A percentile compares a stretch with the other conserved stretches of the same genome.
Conservation (phyloP, 2,329 filamentous ascomycete genomes). For the Aspergillus uvarum region DNA sequence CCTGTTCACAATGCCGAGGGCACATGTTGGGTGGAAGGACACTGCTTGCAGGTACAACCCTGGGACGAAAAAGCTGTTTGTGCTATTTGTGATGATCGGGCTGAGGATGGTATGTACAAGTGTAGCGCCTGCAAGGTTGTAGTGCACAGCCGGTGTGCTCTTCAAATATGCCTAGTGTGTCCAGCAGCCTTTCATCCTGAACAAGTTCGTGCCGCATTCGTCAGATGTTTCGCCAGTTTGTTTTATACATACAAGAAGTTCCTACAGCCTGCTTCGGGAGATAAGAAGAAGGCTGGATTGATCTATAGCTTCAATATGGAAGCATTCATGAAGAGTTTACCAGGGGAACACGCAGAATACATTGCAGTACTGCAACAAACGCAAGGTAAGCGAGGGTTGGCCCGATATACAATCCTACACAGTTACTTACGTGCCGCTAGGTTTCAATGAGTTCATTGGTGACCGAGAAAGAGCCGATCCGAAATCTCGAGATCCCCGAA, state of each 20-base stretch:
- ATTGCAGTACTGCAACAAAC: slow-evolving; percentile 64
- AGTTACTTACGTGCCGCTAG: slow-evolving; percentile 31
- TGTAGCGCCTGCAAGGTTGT: slow-evolving; percentile 50
- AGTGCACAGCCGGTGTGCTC: slow-evolving; percentile 60
- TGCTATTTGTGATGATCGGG: slow-evolving; percentile 55
- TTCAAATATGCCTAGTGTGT: slow-evolving; percentile 63
- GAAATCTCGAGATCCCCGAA: slow-evolving; percentile 53
- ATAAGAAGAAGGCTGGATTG: slow-evolving; percentile 63
- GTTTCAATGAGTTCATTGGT: slow-evolving; percentile 64
- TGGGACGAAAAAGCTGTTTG: slow-evolving; percentile 47
- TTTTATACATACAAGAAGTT: slow-evolving; percentile 69
- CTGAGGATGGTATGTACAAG: slow-evolving; percentile 57
- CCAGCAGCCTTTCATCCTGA: slow-evolving; percentile 66
- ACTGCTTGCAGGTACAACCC: slow-evolving; percentile 48
- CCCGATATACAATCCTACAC: background rate
- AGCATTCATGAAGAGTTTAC: slow-evolving; percentile 63
- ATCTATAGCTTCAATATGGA: slow-evolving; percentile 67
- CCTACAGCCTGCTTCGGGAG: slow-evolving; percentile 58
- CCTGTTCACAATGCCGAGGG: slow-evolving; percentile 43
- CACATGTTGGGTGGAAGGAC: slow-evolving; percentile 49
- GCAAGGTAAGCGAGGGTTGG: slow-evolving; percentile 48
- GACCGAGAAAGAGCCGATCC: slow-evolving; percentile 58
- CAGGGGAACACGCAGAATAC: slow-evolving; percentile 64
- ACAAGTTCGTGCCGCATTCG: slow-evolving; percentile 66
- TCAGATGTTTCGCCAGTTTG: slow-evolving; percentile 66